Percentiles rank a stretch among this genome's conserved stretches.
These are phyloP conservation scores for Umbelopsis sp. DNA, from an alignment of 192 early-diverging fungal species.

Conservation along the genomic window DNA sequence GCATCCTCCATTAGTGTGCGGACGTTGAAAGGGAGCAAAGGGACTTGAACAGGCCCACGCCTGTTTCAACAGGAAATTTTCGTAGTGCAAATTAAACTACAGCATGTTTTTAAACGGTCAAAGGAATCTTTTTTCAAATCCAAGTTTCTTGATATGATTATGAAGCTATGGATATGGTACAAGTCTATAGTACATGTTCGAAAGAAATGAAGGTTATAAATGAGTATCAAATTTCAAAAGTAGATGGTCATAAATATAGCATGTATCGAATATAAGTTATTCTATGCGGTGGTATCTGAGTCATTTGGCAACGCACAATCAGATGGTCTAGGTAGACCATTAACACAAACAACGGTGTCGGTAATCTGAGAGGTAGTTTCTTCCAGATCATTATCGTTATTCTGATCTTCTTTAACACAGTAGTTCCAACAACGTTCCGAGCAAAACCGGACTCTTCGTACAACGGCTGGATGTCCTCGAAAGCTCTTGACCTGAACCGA, in stretches of 20 bases:
- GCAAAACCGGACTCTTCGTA: slow-evolving; percentile 52
- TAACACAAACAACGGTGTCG: slow-evolving; percentile 6
- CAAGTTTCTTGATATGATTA: too few relatives aligned
- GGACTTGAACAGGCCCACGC: background rate
- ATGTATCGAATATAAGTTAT: background rate
- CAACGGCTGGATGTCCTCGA: slow-evolving; percentile 52
- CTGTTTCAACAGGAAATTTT: too few relatives aligned
- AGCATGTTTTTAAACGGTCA: too few relatives aligned
- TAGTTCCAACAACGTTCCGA: slow-evolving; percentile 42
- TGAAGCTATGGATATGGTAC: too few relatives aligned
- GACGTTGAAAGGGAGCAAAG: background rate
- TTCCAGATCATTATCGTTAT: background rate
- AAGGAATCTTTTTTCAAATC: too few relatives aligned
- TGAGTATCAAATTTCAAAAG: too few relatives aligned
- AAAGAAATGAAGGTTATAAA: too few relatives aligned
- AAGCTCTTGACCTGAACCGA: slow-evolving; percentile 55
- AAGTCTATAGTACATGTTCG: too few relatives aligned
- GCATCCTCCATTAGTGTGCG: slow-evolving; percentile 45
- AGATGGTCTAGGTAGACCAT: background rate
- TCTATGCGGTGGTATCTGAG: background rate
- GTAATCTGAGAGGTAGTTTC: slow-evolving; percentile 7
- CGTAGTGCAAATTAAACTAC: too few relatives aligned
- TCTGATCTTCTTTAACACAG: background rate
- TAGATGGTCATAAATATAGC: background rate
- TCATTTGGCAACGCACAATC: background rate